Evolutionary conservation across 345 rosid species (phyloP), one percentile per base, ranked within the genome.

Genomic region (Lepidium sativum): DNA sequence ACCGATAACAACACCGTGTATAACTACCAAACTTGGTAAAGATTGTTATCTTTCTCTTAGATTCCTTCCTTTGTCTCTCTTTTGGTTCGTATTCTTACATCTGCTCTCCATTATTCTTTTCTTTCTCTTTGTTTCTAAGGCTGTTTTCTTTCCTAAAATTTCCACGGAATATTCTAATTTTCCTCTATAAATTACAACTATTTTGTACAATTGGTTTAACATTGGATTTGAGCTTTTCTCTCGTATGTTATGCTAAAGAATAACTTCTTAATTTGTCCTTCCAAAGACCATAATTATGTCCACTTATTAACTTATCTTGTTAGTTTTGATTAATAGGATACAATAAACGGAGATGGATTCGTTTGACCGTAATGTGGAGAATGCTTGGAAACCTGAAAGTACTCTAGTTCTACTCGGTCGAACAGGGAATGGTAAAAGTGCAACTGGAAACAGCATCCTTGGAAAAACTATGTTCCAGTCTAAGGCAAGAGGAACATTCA

Each of bases 381-480:
- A 50, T 60, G 53, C 5, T 27, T 45, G 68, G 41, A 69, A 69
- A 60, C 55, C 69, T 29, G 63, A 62, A 54, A 70, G 69, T 63
- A 70, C 69, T 29, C 57, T 70, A 21, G 97, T 92, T 52, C 67
- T 92, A 44, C 88, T 92, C 40, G 98, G 98, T 14, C 87, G 86
- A 39, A 87, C 98, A 0, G 98, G 98, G 5, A 92, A 89, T 15
- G 98, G 98, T 2, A 89, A 92, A 63, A 92, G 98, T 69, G 96
- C 98, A 1, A 92, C 98, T 0, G 98, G 98, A 8, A 92, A 92
- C 57, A 85, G 82, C 65, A 85, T 92, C 64, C 76, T 92, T 6
- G 95, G 95, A 38, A 66, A 76, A 53, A 80, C 53, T 66, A 82
- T 80, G 71, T 92, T 87, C 72, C 72, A 74, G 60, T 85, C 97